Evolutionary conservation across 768 basidiomycete species (phyloP), one percentile per base, ranked within the genome.

Genomic region (Podaxis rugospora): DNA sequence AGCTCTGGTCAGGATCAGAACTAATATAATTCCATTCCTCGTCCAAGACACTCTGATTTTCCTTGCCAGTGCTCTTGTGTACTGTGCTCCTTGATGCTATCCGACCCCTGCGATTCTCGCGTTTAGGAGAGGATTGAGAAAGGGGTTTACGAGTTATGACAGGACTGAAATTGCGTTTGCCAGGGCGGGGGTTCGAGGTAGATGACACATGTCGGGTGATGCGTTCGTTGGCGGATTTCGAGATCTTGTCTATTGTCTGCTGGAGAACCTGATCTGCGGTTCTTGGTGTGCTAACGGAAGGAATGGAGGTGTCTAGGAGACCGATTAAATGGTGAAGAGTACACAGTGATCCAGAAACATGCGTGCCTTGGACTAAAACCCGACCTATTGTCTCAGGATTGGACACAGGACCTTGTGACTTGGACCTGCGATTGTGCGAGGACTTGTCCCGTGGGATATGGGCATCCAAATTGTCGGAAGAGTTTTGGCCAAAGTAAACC

Each of bases 261-360:
- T 80, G 83, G 32, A 77, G 65, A 37, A 76, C 75, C 27, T 71
- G 70, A 46, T 81, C 76, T 1, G 67, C 68, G 10, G 74, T 73
- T 49, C 73, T 74, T 0, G 82, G 82, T 1, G 80, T 77, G 5
- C 73, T 72, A 35, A 82, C 70, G 40, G 76, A 66, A 23, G 80
- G 78, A 27, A 78, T 44, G 47, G 69, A 62, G 37, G 57, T 51
- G 14, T 66, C 67, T n/a, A 37, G 14, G 6, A 11, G 27, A 44
- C 14, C 5, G n/a, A 46, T 14, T 32, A 13, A 23, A 14, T 27
- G 6, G 9, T 13, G 25, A 27, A 18, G 6, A 32, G 5, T 18
- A 50, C 18, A 28, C 5, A 14, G 11, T 23, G 13, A 11, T 1
- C 18, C 18, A 23, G 11, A 5, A 28, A 37, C 10, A 4, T 54